Percentiles rank a stretch among this genome's conserved stretches.
Evolutionary conservation across 805 yeast species (phyloP).

Genomic region (Soucietia sequanensis): DNA sequence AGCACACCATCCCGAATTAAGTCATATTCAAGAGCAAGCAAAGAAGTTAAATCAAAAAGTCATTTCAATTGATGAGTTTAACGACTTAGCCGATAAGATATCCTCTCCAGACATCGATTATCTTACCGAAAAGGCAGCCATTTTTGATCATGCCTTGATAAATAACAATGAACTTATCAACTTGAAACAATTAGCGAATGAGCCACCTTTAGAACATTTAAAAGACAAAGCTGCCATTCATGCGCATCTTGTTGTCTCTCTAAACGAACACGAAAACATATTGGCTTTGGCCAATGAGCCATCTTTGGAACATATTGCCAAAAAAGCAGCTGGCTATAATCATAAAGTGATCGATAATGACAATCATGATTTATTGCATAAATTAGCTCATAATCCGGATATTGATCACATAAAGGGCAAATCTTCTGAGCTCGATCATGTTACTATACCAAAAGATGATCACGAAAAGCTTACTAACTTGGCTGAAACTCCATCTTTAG

Average conservation of each 20-base stretch:
- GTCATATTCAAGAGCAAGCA: slow-evolving; percentile 14
- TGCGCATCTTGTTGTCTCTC: slow-evolving; percentile 10
- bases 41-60: slow-evolving; percentile 1
- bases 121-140: background rate
- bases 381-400: slow-evolving; percentile 14
- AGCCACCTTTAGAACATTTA: slow-evolving; percentile 30
- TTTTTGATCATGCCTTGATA: background rate
- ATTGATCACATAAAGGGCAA: slow-evolving; percentile 7
- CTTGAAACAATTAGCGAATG: slow-evolving; percentile 8
- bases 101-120: slow-evolving; percentile 13
- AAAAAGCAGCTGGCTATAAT: slow-evolving; percentile 4
- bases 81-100: slow-evolving; percentile 1
- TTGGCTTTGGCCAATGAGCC: slow-evolving; percentile 11
- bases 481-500: slow-evolving; percentile 25
- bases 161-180: background rate
- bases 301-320: slow-evolving; percentile 9
- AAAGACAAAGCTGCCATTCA: slow-evolving; percentile 17
- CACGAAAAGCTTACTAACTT: slow-evolving; percentile 8
- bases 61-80: slow-evolving; percentile 5
- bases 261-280: background rate
- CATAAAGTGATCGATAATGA: slow-evolving; percentile 8
- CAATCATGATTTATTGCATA: slow-evolving; percentile 9
- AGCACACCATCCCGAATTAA: slow-evolving; percentile 19
- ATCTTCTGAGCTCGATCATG: slow-evolving; percentile 9
- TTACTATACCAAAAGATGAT: slow-evolving; percentile 11